Evolutionary conservation across 495 filamentous ascomycete genomes (phyloP), one percentile per base, ranked within the genome.

Genomic region (Hypoxylon lenormandii): DNA sequence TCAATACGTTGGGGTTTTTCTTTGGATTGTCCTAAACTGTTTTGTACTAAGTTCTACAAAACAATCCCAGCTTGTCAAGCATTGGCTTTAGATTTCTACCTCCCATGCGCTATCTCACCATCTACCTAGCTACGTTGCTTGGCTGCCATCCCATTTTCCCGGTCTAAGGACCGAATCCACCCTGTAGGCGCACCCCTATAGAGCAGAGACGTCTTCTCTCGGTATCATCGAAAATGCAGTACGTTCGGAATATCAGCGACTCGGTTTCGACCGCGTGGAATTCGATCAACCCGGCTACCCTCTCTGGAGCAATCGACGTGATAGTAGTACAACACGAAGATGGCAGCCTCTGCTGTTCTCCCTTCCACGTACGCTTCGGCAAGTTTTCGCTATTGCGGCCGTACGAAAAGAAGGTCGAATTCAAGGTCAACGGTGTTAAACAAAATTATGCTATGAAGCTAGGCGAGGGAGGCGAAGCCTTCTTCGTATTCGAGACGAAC

Each of bases 191-290:
- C 48, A 33, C n/a, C n/a, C n/a, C n/a, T n/a, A n/a, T n/a, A n/a
- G n/a, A n/a, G n/a, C n/a, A n/a, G n/a, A n/a, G n/a, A n/a, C n/a
- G n/a, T 22, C 10, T 19, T 23, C 33, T 15, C 15, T 38, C 22
- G 33, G 23, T 23, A 4, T 52, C 7, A 15, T 22, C 23, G 4
- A 62, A 8, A 33, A 98, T 98, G 95, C 93, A 98, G 84, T 98
- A 98, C 91, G 94, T 98, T 70, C 87, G 95, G 54, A 96, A 92
- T 80, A 88, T 97, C 72, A 93, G 92, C 77, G 93, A 94, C 73
- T 96, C 95, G 36, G 93, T 98, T 70, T 96, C 93, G 37, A 97
- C 96, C 82, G 95, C 95, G 75, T 99, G 95, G 95, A 98, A 98
- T 78, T 97, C 93, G 5, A 97, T 99, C 83, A 99, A 99, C 78